Evolutionary conservation across 2,329 filamentous ascomycete genomes (phyloP), one percentile per base, ranked within the genome.

Genomic region (Phialophora chinensis): DNA sequence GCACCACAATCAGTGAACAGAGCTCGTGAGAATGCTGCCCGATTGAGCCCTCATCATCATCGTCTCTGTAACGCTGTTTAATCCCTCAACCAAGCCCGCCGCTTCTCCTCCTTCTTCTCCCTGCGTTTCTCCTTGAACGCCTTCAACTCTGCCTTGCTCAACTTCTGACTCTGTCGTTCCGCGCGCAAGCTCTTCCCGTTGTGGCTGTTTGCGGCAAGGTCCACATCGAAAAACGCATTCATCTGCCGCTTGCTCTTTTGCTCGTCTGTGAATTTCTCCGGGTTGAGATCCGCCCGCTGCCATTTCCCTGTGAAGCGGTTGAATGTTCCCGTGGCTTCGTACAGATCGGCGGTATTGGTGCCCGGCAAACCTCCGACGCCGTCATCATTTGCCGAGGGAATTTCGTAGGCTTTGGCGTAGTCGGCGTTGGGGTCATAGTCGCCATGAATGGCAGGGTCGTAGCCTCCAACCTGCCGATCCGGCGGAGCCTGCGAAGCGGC

Each of bases 391-490:
- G 78, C 78, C 1, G 38, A 23, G 25, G 35, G 29, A 55, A 78
- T 74, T 67, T 81, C 78, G 53, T 84, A 77, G 54, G 83, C 81
- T 75, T 91, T 86, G 11, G 95, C 94, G 77, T 99, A 99, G 82
- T 93, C 91, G n/a, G 95, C 94, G 67, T 90, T 95, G 3, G 93
- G 93, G 74, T 99, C 95, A 82, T 97, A 99, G 80, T 93, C 91
- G 73, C 95, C 95, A 77, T 99, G 95, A 54, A 99, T 94, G 27
- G 92, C 91, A 1, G 95, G 95, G 76, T 98, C 97, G 81, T 99
- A 99, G 68, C 94, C 93, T 66, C 90, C 89, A 11, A 74, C 69
- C 62, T 79, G 72, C 38, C 72, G 66, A 33, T 73, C 54, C 72
- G 80, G 60, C 64, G 77, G 67, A 79, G 78, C 65, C 77, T 76